These are phyloP conservation scores for Chlorella vulgaris DNA, from an alignment of 139 green algal genomes.

Conservation along the genomic window DNA sequence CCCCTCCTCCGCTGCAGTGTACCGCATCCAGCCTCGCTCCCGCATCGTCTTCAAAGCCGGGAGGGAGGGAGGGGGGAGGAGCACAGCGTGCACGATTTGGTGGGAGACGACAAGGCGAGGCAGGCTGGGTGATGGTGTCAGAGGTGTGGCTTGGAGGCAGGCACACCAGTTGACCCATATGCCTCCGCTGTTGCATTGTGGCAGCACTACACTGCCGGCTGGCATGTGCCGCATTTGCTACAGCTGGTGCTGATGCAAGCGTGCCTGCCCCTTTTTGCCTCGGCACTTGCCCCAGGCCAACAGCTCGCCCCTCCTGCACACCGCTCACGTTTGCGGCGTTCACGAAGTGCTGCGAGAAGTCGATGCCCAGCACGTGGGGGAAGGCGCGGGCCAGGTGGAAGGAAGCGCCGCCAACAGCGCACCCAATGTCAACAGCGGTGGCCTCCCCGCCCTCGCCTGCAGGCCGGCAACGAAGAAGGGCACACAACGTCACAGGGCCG, in stretches of 20 bases:
- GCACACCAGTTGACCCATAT: too few species aligned
- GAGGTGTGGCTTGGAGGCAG: too few species aligned
- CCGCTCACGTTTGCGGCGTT: conserved; percentile 42
- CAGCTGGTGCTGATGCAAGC: too few species aligned
- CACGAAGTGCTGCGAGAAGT: conserved; percentile 56
- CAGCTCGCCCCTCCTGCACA: too few species aligned
- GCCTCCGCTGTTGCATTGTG: too few species aligned
- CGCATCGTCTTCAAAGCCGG: conserved; percentile 55
- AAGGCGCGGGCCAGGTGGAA: conserved; percentile 74
- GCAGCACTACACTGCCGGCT: too few species aligned
- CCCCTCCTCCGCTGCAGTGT: conserved; percentile 63
- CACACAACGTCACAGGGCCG: too few species aligned
- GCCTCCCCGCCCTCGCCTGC: conserved; percentile 9
- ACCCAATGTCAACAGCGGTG: conserved; percentile 78
- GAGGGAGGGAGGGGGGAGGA: background rate
- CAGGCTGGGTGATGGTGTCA: background rate
- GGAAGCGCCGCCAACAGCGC: conserved; percentile 64
- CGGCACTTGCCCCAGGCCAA: too few species aligned
- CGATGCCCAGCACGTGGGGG: conserved; percentile 71
- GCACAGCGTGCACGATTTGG: background rate
- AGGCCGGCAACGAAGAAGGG: background rate
- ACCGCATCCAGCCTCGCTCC: conserved; percentile 51
- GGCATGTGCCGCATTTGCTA: too few species aligned
- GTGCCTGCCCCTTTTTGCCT: too few species aligned
- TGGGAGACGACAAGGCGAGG: background rate